Conservation (phyloP, 352 stramenopile species). For the Pythium phragmiticola region DNA sequence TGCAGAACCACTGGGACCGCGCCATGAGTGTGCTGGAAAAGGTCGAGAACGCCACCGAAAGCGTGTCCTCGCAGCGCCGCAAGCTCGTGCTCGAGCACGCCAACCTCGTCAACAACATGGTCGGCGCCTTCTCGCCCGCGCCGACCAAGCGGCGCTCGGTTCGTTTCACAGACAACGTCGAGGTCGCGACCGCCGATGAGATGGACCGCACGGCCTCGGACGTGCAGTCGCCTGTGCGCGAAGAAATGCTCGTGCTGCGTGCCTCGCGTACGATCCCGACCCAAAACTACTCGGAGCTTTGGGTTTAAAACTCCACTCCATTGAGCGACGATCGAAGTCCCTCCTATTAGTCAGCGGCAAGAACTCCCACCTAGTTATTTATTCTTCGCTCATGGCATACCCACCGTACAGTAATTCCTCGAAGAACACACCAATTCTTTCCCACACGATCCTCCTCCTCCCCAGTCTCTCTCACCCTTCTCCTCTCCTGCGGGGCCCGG, state of each 20-base stretch:
- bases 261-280: constrained; percentile 66
- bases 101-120: constrained; percentile 28
- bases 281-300: constrained; percentile 80
- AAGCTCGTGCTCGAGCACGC: constrained; percentile 65
- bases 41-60: constrained; percentile 72
- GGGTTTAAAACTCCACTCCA: constrained; percentile 34
- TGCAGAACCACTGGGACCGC: constrained; percentile 79
- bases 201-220: constrained; percentile 60
- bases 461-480: background rate
- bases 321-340: constrained; percentile 13
- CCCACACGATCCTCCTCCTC: background rate
- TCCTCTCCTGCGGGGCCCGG: background rate
- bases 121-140: constrained; percentile 11
- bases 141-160: constrained; percentile 30
- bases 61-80: constrained; percentile 55
- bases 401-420: constrained; percentile 23
- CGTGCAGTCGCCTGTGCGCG: constrained; percentile 48
- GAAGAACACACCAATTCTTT: constrained; percentile 1
- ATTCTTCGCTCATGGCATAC: constrained; percentile 9
- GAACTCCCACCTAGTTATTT: constrained; percentile 7
- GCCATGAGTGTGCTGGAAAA: constrained; percentile 73
- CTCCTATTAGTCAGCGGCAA: background rate
- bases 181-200: constrained; percentile 49
- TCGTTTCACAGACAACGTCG: constrained; percentile 59
- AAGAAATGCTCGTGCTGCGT: constrained; percentile 80